phyloP scores from a whole-genome alignment of 2,329 filamentous ascomycete species.

The Emmonsiellopsis sp. region DNA sequence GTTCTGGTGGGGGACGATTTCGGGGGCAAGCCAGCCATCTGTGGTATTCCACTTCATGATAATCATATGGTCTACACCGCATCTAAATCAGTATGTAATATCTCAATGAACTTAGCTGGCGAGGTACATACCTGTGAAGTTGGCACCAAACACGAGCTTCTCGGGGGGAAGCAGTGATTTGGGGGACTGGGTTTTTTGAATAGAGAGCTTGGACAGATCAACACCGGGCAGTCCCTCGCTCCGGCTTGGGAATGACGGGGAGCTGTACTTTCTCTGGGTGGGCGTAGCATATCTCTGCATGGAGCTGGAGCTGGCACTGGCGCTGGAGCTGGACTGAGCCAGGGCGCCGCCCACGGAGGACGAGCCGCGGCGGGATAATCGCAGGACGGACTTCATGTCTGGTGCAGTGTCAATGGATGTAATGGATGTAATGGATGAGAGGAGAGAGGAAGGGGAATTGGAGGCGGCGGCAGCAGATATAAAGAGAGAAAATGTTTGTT shows the following conservation, averaged over 20 bases:
- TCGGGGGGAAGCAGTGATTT: slow-evolving; percentile 65
- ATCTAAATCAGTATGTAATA: background rate
- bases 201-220: slow-evolving; percentile 64
- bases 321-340: background rate
- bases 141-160: slow-evolving; percentile 79
- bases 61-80: slow-evolving; percentile 79
- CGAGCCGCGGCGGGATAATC: slow-evolving; percentile 1
- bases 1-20: slow-evolving; percentile 91
- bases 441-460: too few species aligned
- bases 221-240: slow-evolving; percentile 49
- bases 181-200: slow-evolving; percentile 66
- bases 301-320: background rate
- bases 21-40: slow-evolving; percentile 72
- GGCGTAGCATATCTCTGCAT: background rate
- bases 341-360: background rate
- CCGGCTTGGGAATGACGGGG: slow-evolving; percentile 15
- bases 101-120: background rate
- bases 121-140: slow-evolving; percentile 65
- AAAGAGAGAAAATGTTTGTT: too few species aligned
- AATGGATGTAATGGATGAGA: background rate
- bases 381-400: slow-evolving; percentile 4
- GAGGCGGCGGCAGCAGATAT: background rate
- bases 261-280: slow-evolving; percentile 41
- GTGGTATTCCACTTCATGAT: slow-evolving; percentile 82
- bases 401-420: background rate